phyloP scores from a whole-genome alignment of 148 eudicot species.

The Vaccinium corymbosum region DNA sequence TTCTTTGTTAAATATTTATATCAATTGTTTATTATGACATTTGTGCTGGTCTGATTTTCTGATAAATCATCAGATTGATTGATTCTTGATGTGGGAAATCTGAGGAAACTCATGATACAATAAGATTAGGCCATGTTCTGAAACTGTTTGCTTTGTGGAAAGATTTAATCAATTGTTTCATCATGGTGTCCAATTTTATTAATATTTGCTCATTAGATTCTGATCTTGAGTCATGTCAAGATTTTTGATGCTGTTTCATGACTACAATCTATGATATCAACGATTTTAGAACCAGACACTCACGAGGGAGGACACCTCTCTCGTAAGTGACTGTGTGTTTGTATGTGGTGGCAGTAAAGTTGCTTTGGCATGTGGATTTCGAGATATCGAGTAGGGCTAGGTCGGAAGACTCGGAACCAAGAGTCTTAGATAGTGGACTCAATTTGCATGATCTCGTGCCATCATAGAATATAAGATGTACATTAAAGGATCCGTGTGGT shows the following conservation, averaged over 20 bases:
- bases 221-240: too few species aligned
- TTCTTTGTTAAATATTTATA: neutral
- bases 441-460: neutral
- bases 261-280: too few species aligned
- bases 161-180: neutral
- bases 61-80: neutral
- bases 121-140: neutral
- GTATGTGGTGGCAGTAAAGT: too few species aligned
- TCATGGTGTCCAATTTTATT: neutral
- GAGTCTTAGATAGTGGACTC: too few species aligned
- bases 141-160: neutral
- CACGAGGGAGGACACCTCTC: too few species aligned
- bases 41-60: neutral
- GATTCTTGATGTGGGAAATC: neutral
- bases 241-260: too few species aligned
- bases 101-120: neutral
- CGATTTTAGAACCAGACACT: too few species aligned
- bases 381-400: too few species aligned
- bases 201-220: too few species aligned
- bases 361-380: too few species aligned
- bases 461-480: slow-evolving; percentile 61
- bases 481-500: slow-evolving; percentile 91
- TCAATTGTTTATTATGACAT: neutral
- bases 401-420: too few species aligned
- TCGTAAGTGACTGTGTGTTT: too few species aligned